Conservation (phyloP, 805 yeast genomes). For the Kuraishia floccosa region DNA sequence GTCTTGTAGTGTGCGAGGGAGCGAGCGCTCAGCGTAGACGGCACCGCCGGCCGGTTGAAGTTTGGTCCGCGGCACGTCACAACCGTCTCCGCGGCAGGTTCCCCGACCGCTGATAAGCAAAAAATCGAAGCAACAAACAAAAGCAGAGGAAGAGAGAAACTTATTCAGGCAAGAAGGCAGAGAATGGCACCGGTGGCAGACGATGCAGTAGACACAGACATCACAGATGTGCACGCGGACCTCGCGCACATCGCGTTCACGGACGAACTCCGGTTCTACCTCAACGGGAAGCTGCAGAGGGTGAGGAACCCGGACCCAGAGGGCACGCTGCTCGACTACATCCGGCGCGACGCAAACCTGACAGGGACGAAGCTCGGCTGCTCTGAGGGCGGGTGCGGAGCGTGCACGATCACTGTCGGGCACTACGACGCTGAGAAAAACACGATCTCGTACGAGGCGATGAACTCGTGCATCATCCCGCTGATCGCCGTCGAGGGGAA, state of each 20-base stretch:
- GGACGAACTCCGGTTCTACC: constrained; percentile 18
- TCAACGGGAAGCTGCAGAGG: constrained; percentile 25
- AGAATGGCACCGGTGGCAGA: constrained; percentile 16
- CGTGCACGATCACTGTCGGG: constrained; percentile 32
- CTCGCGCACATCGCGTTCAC: constrained; percentile 15
- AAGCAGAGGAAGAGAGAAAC: too few species aligned
- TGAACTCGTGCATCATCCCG: constrained; percentile 37
- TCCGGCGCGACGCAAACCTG: constrained; percentile 22
- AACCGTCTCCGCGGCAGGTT: too few species aligned
- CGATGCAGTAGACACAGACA: constrained; percentile 7
- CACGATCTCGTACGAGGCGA: constrained; percentile 22
- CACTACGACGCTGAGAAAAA: constrained; percentile 15
- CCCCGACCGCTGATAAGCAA: too few species aligned
- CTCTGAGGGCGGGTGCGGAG: constrained; percentile 41
- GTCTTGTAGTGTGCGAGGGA: too few species aligned
- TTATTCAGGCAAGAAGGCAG: too few species aligned
- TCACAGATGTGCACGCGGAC: constrained; percentile 11
- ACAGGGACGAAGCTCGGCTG: constrained; percentile 37
- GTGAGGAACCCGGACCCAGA: constrained; percentile 29
- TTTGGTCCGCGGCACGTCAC: too few species aligned
- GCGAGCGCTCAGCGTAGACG: too few species aligned
- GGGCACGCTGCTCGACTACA: constrained; percentile 29
- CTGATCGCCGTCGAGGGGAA: constrained; percentile 31
- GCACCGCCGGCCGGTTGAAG: too few species aligned
- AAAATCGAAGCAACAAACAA: too few species aligned